phyloP scores from a whole-genome alignment of 78 protist species.

The Bigelowiella natans region DNA sequence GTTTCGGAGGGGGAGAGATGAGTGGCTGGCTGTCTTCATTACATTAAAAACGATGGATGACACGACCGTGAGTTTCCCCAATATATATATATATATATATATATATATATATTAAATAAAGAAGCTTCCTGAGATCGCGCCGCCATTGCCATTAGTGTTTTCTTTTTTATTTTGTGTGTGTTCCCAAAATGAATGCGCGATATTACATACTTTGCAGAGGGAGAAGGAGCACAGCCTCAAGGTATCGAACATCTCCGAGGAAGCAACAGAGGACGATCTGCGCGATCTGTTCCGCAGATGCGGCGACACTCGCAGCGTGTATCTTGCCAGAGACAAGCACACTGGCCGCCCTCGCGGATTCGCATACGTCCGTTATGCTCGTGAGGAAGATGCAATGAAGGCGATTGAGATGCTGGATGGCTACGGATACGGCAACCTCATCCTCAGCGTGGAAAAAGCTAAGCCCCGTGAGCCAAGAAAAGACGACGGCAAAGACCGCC shows the following conservation, averaged over 20 bases:
- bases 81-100: too few species aligned
- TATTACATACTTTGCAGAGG: too few species aligned
- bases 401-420: not conserved
- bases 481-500: not conserved
- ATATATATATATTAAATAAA: too few species aligned
- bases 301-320: not conserved
- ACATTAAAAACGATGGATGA: too few species aligned
- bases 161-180: too few species aligned
- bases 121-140: too few species aligned
- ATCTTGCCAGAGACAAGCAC: not conserved
- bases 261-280: not conserved
- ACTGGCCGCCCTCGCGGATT: not conserved
- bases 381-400: not conserved
- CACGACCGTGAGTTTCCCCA: too few species aligned
- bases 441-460: not conserved
- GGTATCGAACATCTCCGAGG: not conserved
- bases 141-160: too few species aligned
- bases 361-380: not conserved
- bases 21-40: too few species aligned
- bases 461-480: not conserved
- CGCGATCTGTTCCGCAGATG: not conserved
- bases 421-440: constrained; percentile 1
- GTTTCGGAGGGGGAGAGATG: too few species aligned
- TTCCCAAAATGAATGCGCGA: too few species aligned
- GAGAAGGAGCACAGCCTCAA: not conserved